A percentile compares a stretch with the other conserved stretches of the same genome.
Conservation (phyloP, 306 rosid genomes). For the apple (Malus domestica) region DNA sequence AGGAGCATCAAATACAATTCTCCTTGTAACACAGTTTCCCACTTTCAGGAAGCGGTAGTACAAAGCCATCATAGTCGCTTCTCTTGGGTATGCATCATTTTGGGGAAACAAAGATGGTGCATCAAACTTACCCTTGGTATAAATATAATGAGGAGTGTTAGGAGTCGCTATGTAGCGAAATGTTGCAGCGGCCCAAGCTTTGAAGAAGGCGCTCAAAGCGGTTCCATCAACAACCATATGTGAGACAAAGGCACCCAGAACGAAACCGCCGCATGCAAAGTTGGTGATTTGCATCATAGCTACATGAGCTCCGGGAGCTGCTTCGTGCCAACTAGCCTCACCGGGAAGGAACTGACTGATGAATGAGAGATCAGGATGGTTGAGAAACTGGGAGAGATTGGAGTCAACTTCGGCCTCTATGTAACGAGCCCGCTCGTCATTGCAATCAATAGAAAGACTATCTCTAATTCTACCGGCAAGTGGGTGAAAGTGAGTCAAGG, state of each 20-base stretch:
- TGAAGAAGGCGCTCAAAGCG: background rate
- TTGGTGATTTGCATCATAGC: background rate
- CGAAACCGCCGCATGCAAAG: slow-evolving; percentile 16
- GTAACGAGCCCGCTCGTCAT: slow-evolving; percentile 6
- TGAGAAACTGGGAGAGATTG: background rate
- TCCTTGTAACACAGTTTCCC: background rate
- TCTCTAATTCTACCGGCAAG: slow-evolving; percentile 19
- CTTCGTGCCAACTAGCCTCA: too few species aligned
- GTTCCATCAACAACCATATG: slow-evolving; percentile 9
- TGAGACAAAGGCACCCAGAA: background rate
- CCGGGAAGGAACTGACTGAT: too few species aligned
- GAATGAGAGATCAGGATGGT: background rate
- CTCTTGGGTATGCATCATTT: background rate
- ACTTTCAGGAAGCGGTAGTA: background rate
- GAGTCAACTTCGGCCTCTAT: background rate
- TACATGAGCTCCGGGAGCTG: background rate
- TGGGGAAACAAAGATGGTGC: background rate
- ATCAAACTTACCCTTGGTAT: background rate
- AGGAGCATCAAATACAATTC: slow-evolving; percentile 1
- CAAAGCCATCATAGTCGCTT: background rate
- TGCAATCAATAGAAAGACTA: slow-evolving; percentile 14
- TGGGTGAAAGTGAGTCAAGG: slow-evolving; percentile 27
- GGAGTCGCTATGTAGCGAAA: background rate
- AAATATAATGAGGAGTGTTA: background rate
- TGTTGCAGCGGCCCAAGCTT: slow-evolving; percentile 3